A percentile compares a stretch with the other conserved stretches of the same genome.
Evolutionary conservation across 192 early-diverging fungal species (phyloP).

Genomic region (Cetraspora pellucida): DNA sequence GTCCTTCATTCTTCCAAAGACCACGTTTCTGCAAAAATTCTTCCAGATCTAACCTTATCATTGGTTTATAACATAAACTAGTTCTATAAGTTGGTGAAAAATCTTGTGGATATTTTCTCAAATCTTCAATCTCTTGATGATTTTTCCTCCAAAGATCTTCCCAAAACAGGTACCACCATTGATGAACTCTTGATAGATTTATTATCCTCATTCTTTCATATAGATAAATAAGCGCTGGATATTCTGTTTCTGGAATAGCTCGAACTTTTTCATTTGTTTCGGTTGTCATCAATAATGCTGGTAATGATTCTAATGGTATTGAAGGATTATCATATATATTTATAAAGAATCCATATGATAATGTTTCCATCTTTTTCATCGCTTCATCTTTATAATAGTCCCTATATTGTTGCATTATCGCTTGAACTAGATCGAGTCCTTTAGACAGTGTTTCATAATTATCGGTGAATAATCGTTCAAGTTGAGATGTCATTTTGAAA

Average conservation of each 20-base stretch:
- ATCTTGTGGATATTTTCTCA: conserved; percentile 47
- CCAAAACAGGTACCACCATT: conserved; percentile 72
- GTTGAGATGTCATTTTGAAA: conserved; percentile 54
- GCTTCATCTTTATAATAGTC: conserved; percentile 52
- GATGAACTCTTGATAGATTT: conserved; percentile 43
- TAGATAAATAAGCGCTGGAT: conserved; percentile 39
- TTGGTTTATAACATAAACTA: conserved; percentile 61
- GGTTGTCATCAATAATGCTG: conserved; percentile 37
- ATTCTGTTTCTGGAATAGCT: conserved; percentile 31
- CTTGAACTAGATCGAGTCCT: conserved; percentile 43
- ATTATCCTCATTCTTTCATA: conserved; percentile 48
- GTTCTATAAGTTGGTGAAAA: conserved; percentile 68
- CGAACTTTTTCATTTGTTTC: conserved; percentile 43
- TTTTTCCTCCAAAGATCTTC: conserved; percentile 70
- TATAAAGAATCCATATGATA: conserved; percentile 51
- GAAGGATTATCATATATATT: conserved; percentile 50
- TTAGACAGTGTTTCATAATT: conserved; percentile 56
- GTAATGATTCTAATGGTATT: conserved; percentile 39
- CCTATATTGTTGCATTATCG: conserved; percentile 49
- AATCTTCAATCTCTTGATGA: conserved; percentile 44
- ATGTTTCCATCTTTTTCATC: conserved; percentile 50
- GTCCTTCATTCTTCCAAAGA: conserved; percentile 45
- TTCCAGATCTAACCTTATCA: conserved; percentile 57
- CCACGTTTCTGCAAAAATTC: conserved; percentile 51
- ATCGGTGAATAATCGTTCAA: conserved; percentile 56